These are phyloP conservation scores for Microcyclospora pomicola DNA, from an alignment of 2,329 filamentous ascomycete genomes.

Conservation along the genomic window DNA sequence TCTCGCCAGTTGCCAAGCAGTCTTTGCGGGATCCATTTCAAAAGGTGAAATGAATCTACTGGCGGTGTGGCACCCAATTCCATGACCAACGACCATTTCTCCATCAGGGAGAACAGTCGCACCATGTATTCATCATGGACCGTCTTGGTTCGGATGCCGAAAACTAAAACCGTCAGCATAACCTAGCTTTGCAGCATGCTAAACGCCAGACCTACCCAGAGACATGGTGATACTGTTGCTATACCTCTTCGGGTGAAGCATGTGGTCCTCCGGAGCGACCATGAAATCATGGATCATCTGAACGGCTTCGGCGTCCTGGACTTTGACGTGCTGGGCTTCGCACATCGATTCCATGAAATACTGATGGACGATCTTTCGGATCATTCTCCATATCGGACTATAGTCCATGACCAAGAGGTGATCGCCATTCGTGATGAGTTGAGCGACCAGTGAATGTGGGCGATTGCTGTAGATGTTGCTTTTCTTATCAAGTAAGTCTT, in stretches of 20 bases:
- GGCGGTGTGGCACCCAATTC: slow-evolving; percentile 37
- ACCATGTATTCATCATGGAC: too few relatives aligned
- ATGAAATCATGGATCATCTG: slow-evolving; percentile 36
- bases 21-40: slow-evolving; percentile 30
- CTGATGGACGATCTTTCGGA: slow-evolving; percentile 35
- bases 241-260: slow-evolving; percentile 35
- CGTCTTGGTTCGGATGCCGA: too few relatives aligned
- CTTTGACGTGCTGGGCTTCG: slow-evolving; percentile 29
- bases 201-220: neutral
- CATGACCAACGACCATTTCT: slow-evolving; percentile 31
- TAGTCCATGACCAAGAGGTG: slow-evolving; percentile 37
- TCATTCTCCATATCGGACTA: slow-evolving; percentile 31
- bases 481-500: slow-evolving; percentile 34
- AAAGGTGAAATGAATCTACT: slow-evolving; percentile 33
- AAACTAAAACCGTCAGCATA: too few relatives aligned
- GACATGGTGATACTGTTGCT: slow-evolving; percentile 36
- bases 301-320: slow-evolving; percentile 35
- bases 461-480: slow-evolving; percentile 29
- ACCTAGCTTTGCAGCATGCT: too few relatives aligned
- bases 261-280: slow-evolving; percentile 28
- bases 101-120: slow-evolving; percentile 29
- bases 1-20: slow-evolving; percentile 29
- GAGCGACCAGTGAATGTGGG: slow-evolving; percentile 26
- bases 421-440: slow-evolving; percentile 34
- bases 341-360: slow-evolving; percentile 29